A percentile compares a stretch with the other conserved stretches of the same genome.
These are phyloP conservation scores for Apiospora rasikravindrae DNA, from an alignment of 2,329 filamentous ascomycete genomes.

Conservation along the genomic window DNA sequence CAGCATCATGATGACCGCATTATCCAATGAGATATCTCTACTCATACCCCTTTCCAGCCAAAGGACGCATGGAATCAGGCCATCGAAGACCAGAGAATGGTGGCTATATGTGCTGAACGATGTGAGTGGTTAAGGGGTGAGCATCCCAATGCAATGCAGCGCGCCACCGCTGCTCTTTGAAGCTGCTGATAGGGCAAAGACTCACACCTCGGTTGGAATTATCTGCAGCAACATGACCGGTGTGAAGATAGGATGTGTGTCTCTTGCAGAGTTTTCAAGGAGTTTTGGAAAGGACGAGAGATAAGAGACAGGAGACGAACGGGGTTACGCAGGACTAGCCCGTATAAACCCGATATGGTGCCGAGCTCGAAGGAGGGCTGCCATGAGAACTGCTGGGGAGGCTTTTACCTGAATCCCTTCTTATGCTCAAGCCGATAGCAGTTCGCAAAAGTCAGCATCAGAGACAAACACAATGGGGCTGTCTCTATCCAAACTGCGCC, in stretches of 20 bases:
- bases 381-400: background rate
- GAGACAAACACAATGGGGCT: background rate
- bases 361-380: background rate
- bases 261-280: background rate
- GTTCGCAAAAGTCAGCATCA: background rate
- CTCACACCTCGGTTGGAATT: background rate
- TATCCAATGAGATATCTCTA: background rate
- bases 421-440: background rate
- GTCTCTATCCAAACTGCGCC: background rate
- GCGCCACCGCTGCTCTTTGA: background rate
- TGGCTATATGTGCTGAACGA: background rate
- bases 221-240: background rate
- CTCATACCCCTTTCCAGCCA: background rate
- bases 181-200: background rate
- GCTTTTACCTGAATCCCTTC: background rate
- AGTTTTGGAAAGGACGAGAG: background rate
- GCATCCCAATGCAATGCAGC: background rate
- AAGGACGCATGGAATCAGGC: background rate
- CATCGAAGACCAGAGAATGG: background rate
- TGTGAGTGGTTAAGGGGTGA: background rate
- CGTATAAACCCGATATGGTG: background rate
- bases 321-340: background rate
- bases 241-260: background rate
- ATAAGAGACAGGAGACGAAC: background rate
- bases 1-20: background rate